phyloP scores from a whole-genome alignment of 192 early-diverging fungal genomes.

The Dispira simplex region DNA sequence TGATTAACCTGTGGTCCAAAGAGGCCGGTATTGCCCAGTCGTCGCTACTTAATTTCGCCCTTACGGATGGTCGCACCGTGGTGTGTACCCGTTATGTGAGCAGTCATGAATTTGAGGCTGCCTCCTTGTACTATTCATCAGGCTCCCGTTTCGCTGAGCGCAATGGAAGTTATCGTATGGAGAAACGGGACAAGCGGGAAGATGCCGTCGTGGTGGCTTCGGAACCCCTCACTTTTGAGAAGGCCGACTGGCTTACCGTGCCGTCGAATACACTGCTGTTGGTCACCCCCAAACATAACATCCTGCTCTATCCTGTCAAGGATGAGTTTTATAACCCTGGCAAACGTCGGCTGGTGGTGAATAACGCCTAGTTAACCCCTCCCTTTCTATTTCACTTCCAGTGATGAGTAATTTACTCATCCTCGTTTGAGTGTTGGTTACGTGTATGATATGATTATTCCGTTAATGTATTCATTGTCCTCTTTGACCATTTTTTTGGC shows the following conservation, averaged over 20 bases:
- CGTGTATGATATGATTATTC: too few relatives aligned
- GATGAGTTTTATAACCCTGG: slow-evolving; percentile 43
- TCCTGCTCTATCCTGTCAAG: slow-evolving; percentile 54
- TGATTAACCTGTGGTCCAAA: slow-evolving; percentile 53
- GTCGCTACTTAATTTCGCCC: slow-evolving; percentile 65
- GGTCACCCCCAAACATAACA: slow-evolving; percentile 59
- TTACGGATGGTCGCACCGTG: slow-evolving; percentile 61
- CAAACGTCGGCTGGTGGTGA: not conserved
- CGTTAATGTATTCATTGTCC: too few relatives aligned
- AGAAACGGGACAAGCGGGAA: slow-evolving; percentile 46
- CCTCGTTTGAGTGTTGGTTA: too few relatives aligned
- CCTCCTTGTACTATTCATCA: slow-evolving; percentile 65
- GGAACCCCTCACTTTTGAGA: slow-evolving; percentile 68
- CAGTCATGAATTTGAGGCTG: slow-evolving; percentile 45
- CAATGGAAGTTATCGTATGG: slow-evolving; percentile 55
- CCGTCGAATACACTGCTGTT: slow-evolving; percentile 60
- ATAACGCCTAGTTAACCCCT: not conserved
- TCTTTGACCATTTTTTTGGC: too few relatives aligned
- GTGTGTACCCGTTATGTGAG: slow-evolving; percentile 65
- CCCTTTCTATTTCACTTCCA: too few relatives aligned
- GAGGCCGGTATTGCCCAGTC: slow-evolving; percentile 43
- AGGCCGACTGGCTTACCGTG: slow-evolving; percentile 65
- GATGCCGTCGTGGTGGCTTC: slow-evolving; percentile 69
- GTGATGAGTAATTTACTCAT: too few relatives aligned
- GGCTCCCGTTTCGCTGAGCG: slow-evolving; percentile 50